Conservation (phyloP, 768 basidiomycete genomes). For the Pleurotus salmoneostramineus region DNA sequence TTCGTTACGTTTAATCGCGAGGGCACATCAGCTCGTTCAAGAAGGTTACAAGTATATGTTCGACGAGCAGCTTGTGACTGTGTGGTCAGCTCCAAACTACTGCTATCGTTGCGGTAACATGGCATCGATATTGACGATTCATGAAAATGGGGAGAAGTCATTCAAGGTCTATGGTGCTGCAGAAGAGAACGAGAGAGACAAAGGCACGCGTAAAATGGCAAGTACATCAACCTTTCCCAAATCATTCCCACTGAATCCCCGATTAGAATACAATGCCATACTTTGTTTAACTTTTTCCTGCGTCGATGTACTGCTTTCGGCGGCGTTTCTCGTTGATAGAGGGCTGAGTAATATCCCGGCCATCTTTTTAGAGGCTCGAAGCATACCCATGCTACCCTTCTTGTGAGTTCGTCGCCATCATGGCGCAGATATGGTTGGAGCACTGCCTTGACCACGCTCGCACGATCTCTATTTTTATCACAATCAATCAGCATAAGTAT, state of each 20-base stretch:
- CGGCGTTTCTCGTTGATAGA: no score
- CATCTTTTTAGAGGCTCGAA: no score
- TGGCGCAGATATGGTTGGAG: no score
- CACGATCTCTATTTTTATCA: no score
- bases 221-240: conserved; percentile 26
- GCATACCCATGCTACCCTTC: no score
- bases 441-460: no score
- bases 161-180: conserved; percentile 90
- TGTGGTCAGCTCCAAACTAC: conserved; percentile 92
- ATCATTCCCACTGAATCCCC: not conserved
- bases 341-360: no score
- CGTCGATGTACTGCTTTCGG: no score
- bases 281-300: conserved; percentile 33
- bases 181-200: conserved; percentile 83
- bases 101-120: conserved; percentile 81
- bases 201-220: conserved; percentile 71
- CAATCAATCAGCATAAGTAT: no score
- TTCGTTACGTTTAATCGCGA: conserved; percentile 79
- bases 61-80: conserved; percentile 85
- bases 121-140: conserved; percentile 86
- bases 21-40: conserved; percentile 96
- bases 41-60: conserved; percentile 98
- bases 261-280: conserved; percentile 46
- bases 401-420: no score
- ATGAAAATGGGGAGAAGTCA: conserved; percentile 56